These are phyloP conservation scores for Quercus ilex DNA, from an alignment of 306 rosid genomes.

Conservation along the genomic window DNA sequence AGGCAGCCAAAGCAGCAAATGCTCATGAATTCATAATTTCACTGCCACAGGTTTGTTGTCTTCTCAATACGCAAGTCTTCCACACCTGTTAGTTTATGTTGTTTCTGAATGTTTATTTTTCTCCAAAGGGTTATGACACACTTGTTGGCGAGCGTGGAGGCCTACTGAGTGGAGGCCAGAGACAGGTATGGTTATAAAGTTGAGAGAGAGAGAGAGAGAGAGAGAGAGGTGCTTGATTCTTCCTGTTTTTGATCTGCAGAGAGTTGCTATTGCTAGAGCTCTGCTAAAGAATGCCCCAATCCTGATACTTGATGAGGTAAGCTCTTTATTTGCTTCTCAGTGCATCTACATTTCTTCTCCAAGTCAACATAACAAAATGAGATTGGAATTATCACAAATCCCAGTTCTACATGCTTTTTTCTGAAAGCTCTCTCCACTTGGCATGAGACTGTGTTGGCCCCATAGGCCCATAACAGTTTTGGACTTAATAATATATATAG, in stretches of 20 bases:
- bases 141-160: constrained; percentile 98
- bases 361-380: constrained; percentile 8
- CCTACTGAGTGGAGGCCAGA: constrained; percentile 90
- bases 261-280: constrained; percentile 91
- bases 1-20: constrained; percentile 97
- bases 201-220: constrained; percentile 1
- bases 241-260: constrained; percentile 46
- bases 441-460: background rate
- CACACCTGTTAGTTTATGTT: background rate
- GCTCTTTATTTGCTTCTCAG: background rate
- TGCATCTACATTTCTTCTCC: constrained; percentile 12
- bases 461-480: background rate
- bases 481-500: constrained; percentile 3
- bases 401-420: background rate
- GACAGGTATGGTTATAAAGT: constrained; percentile 56
- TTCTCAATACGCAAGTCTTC: constrained; percentile 13
- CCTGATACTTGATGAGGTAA: constrained; percentile 89
- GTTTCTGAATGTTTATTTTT: constrained; percentile 6
- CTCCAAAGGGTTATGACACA: constrained; percentile 78
- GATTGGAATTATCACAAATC: constrained; percentile 7
- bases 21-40: constrained; percentile 95
- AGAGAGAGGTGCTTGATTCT: constrained; percentile 22
- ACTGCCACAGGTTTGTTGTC: constrained; percentile 74
- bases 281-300: constrained; percentile 86
- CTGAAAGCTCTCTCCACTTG: background rate